These are phyloP conservation scores for Dryadomyces quercus-mongolicae DNA, from an alignment of 2,329 filamentous ascomycete genomes.

Conservation along the genomic window DNA sequence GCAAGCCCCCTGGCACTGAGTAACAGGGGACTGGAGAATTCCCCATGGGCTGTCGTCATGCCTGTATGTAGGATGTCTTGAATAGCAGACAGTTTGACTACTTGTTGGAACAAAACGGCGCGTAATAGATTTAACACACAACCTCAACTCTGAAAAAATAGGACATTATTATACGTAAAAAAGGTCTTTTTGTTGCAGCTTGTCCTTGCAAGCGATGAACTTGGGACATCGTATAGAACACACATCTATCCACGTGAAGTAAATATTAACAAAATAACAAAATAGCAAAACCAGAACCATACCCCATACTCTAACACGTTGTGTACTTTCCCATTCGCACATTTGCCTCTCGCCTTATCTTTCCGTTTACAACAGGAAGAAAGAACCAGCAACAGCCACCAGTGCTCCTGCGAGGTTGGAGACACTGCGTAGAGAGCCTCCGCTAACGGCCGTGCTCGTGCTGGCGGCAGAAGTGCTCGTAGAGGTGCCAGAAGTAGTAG, in stretches of 20 bases:
- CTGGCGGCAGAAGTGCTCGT: slow-evolving; percentile 12
- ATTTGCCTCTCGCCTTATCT: not conserved
- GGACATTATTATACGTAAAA: too few relatives aligned
- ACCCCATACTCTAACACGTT: not conserved
- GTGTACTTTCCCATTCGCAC: not conserved
- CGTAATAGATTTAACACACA: too few relatives aligned
- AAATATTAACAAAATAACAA: not conserved
- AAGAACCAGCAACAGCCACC: slow-evolving; percentile 26
- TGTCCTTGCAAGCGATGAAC: too few relatives aligned
- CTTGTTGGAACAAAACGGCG: too few relatives aligned
- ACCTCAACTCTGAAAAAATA: too few relatives aligned
- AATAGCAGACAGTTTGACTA: too few relatives aligned
- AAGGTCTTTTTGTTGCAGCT: too few relatives aligned
- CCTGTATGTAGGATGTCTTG: too few relatives aligned
- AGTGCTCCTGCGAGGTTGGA: slow-evolving; percentile 30
- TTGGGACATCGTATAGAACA: too few relatives aligned
- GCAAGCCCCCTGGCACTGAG: slow-evolving; percentile 43
- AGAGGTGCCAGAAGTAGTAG: slow-evolving; percentile 1
- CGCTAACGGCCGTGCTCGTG: slow-evolving; percentile 12
- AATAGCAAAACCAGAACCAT: not conserved
- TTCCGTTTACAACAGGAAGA: slow-evolving; percentile 29
- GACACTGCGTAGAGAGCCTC: slow-evolving; percentile 19
- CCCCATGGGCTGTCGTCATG: too few relatives aligned
- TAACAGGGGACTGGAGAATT: not conserved
- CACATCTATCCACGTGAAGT: too few relatives aligned